Conservation (phyloP, 2,329 filamentous ascomycete genomes). For the Dothideomycetes sp. region DNA sequence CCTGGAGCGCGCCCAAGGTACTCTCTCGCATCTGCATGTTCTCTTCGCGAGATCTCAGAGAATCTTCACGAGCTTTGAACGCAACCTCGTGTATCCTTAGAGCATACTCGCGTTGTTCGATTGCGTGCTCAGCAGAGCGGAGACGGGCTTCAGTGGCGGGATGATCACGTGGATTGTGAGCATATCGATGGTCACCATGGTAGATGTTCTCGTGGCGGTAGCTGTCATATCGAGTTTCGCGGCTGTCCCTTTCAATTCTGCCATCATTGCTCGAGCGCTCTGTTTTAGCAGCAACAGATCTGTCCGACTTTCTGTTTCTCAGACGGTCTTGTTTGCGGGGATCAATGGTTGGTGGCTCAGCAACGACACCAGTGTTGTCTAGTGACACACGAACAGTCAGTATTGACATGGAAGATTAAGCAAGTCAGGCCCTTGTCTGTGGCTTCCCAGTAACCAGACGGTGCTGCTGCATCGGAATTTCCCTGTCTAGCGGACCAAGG, state of each 20-base stretch:
- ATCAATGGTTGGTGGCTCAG: no score
- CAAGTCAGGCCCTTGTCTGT: no score
- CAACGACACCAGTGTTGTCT: conserved; percentile 2
- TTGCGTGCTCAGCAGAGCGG: no score
- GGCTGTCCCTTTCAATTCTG: background rate
- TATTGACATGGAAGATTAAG: no score
- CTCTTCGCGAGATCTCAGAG: background rate
- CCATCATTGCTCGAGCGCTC: background rate
- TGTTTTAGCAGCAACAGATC: no score
- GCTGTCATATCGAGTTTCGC: background rate
- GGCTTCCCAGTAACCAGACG: background rate
- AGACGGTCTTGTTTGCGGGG: no score
- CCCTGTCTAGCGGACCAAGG: background rate
- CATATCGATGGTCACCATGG: background rate
- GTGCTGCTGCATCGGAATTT: background rate
- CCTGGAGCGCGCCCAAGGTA: background rate
- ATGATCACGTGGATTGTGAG: background rate
- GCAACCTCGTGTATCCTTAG: no score
- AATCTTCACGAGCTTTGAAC: background rate
- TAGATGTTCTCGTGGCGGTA: background rate
- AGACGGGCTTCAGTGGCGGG: background rate
- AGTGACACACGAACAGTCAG: no score
- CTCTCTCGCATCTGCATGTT: conserved; percentile 1
- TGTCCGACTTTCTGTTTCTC: no score
- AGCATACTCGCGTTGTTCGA: no score